Conservation (phyloP, 768 basidiomycete genomes). For the Pisolithus tinctorius region DNA sequence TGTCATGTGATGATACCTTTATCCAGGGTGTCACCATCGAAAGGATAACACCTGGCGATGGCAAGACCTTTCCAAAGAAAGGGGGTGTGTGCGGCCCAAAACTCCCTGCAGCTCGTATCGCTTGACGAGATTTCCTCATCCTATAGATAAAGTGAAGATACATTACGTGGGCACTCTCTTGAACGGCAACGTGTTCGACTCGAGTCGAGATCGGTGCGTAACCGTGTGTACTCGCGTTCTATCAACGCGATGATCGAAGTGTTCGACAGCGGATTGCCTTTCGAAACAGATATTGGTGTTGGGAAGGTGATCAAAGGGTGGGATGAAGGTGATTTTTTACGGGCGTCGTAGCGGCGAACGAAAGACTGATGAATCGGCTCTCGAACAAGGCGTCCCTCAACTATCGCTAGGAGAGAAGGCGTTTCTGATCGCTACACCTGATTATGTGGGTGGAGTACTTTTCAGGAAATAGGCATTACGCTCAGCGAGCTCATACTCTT, state of each 20-base stretch:
- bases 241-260: slow-evolving; percentile 4
- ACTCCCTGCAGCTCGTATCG: slow-evolving; percentile 2
- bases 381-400: slow-evolving; percentile 58
- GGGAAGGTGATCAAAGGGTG: slow-evolving; percentile 86
- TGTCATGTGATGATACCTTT: background rate
- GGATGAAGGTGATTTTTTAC: slow-evolving; percentile 66
- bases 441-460: slow-evolving; percentile 52
- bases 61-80: slow-evolving; percentile 52
- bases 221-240: slow-evolving; percentile 2
- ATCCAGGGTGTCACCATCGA: slow-evolving; percentile 68
- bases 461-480: slow-evolving; percentile 2
- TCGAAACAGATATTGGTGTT: slow-evolving; percentile 66
- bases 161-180: slow-evolving; percentile 73
- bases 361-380: slow-evolving; percentile 10
- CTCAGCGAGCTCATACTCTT: background rate
- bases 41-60: slow-evolving; percentile 53
- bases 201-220: slow-evolving; percentile 65
- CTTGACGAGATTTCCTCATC: slow-evolving; percentile 17
- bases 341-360: background rate
- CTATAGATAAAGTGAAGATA: slow-evolving; percentile 60
- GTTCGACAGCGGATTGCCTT: slow-evolving; percentile 45
- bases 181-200: slow-evolving; percentile 66
- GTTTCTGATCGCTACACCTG: slow-evolving; percentile 56
- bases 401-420: slow-evolving; percentile 76
- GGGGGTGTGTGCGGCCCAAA: slow-evolving; percentile 49